phyloP scores from a whole-genome alignment of 805 yeast genomes.

The Spathaspora sp. region DNA sequence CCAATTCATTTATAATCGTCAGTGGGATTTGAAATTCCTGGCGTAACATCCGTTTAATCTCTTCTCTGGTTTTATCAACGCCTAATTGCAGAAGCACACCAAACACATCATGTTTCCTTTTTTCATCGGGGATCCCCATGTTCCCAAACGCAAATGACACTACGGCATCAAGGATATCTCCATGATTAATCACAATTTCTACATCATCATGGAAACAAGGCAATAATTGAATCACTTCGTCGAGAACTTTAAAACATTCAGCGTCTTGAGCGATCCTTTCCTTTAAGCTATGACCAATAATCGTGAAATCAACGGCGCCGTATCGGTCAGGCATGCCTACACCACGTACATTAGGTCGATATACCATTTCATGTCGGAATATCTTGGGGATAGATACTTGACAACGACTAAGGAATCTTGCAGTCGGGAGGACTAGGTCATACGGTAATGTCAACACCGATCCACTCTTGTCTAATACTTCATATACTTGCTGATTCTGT shows the following conservation, averaged over 20 bases:
- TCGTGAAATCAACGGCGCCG: constrained; percentile 85
- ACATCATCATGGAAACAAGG: constrained; percentile 51
- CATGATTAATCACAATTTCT: constrained; percentile 70
- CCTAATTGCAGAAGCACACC: constrained; percentile 76
- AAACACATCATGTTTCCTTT: constrained; percentile 57
- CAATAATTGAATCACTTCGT: constrained; percentile 62
- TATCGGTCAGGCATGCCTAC: constrained; percentile 69
- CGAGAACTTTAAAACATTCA: constrained; percentile 78
- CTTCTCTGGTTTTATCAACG: constrained; percentile 59
- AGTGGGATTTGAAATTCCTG: constrained; percentile 71
- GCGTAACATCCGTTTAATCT: constrained; percentile 39
- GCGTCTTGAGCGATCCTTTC: constrained; percentile 69
- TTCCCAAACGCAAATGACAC: constrained; percentile 69
- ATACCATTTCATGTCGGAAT: constrained; percentile 77
- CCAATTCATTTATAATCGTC: constrained; percentile 77
- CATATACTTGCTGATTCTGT: constrained; percentile 52
- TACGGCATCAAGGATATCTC: constrained; percentile 70
- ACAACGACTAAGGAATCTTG: constrained; percentile 73
- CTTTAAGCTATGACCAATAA: constrained; percentile 48
- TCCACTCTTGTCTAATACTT: constrained; percentile 82
- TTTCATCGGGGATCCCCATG: constrained; percentile 58
- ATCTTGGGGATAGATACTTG: constrained; percentile 52
- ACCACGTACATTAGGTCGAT: constrained; percentile 58
- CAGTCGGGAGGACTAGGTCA: constrained; percentile 87
- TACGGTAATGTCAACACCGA: constrained; percentile 85